A percentile compares a stretch with the other conserved stretches of the same genome.
Evolutionary conservation across 768 basidiomycete species (phyloP).

Genomic region (Tylopilus sp.): DNA sequence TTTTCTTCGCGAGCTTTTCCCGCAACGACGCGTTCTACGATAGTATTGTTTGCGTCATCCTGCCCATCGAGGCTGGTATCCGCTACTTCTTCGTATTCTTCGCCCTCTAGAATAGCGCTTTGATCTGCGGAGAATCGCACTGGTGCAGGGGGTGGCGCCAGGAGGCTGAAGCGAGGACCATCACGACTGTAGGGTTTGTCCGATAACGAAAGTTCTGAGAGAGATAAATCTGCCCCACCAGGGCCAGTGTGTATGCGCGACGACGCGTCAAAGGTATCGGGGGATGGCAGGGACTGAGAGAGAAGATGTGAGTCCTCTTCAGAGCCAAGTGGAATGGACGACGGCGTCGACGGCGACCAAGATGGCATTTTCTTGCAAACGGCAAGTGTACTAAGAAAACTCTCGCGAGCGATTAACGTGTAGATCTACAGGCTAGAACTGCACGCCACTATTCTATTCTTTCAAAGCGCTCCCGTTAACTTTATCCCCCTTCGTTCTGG

Average conservation of each 20-base stretch:
- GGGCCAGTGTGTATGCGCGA: constrained; percentile 37
- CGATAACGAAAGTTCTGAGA: constrained; percentile 52
- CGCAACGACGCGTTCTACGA: constrained; percentile 23
- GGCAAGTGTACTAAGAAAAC: background rate
- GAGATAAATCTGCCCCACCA: constrained; percentile 49
- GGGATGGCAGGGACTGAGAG: constrained; percentile 43
- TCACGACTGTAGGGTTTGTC: constrained; percentile 31
- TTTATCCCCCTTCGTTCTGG: background rate
- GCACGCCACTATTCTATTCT: constrained; percentile 2
- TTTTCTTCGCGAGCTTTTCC: constrained; percentile 61
- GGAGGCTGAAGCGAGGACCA: constrained; percentile 32
- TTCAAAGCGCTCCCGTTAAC: constrained; percentile 13
- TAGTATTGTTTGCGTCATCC: constrained; percentile 21
- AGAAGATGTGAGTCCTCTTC: constrained; percentile 40
- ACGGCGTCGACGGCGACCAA: constrained; percentile 31
- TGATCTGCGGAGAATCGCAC: constrained; percentile 20
- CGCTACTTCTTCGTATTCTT: constrained; percentile 18
- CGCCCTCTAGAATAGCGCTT: constrained; percentile 23
- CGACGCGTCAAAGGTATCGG: constrained; percentile 29
- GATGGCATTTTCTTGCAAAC: constrained; percentile 20
- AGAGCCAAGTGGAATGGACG: constrained; percentile 20
- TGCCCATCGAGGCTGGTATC: constrained; percentile 8
- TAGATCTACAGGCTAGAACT: background rate
- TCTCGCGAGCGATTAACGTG: background rate
- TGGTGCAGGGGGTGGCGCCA: constrained; percentile 26